phyloP scores from a whole-genome alignment of 2,329 filamentous ascomycete genomes.

The Tolypocladium tundrense region DNA sequence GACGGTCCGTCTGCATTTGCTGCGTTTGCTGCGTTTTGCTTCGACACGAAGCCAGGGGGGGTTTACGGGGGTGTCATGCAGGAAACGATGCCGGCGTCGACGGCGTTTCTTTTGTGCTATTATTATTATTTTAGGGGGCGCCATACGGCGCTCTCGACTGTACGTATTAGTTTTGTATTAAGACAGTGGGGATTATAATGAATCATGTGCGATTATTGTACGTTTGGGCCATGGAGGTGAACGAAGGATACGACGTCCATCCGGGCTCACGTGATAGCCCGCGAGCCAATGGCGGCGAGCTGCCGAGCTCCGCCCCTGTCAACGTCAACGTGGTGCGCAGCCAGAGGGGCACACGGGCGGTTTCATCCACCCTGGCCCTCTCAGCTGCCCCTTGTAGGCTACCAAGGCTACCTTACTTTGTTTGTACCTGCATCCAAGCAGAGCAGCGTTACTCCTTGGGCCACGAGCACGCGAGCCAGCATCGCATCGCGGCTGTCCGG shows the following conservation, averaged over 20 bases:
- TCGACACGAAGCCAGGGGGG: constrained; percentile 1
- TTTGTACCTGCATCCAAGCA: neutral
- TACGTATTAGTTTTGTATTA: constrained; percentile 4
- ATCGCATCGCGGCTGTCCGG: constrained; percentile 1
- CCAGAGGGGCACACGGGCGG: neutral
- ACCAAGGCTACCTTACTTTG: neutral
- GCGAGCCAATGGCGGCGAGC: too few species aligned
- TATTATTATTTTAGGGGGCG: neutral
- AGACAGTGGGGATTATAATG: neutral
- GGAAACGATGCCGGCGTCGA: constrained; percentile 1
- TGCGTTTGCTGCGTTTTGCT: neutral
- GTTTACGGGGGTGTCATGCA: neutral
- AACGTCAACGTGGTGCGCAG: neutral
- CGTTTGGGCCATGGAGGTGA: too few species aligned
- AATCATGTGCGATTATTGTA: neutral
- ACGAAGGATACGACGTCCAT: too few species aligned
- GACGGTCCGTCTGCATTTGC: neutral
- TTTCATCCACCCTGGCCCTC: neutral
- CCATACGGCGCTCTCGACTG: constrained; percentile 4
- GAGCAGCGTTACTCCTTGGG: neutral
- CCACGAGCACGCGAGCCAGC: constrained; percentile 1
- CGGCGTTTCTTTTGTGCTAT: constrained; percentile 1
- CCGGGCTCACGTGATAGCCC: too few species aligned
- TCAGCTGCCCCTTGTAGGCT: neutral
- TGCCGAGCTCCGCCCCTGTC: too few species aligned